Base-by-base conservation (phyloP, 179 eudicot genomes). In the Silene noctiflora region DNA sequence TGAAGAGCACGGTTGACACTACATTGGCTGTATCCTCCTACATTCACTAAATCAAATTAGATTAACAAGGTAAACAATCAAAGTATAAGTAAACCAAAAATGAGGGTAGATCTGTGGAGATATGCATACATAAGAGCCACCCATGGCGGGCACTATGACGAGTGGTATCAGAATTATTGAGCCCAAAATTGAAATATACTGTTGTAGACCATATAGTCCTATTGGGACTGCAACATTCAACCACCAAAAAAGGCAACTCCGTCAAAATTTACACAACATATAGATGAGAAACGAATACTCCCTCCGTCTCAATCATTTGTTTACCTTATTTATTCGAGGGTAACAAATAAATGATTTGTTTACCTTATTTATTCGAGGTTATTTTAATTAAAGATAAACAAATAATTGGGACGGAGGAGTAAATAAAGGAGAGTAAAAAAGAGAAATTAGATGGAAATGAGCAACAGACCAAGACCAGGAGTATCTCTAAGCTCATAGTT, bases 121-220 rank as follows among this genome's bases (percentile, higher is more conserved):
- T 42, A 61, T 75, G 75, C 99, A 92, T 85, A 95, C 97, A 84
- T 91, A 74, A 74, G 82, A 80, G 68, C 97, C 99, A 70, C 96
- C 97, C 96, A 91, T 92, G 72, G 94, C 93, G n/a, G 97, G 97
- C 77, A 93, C 96, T 71, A 95, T 86, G 66, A 95, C 93, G 3
- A 92, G 94, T 0, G 97, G 99, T 39, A 92, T 85, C 35, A 92
- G 85, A 76, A 95, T 84, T 83, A 95, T 78, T n/a, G 99, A 95
- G 64, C 97, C 97, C 87, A 92, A 77, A 51, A 93, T 89, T 27
- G 99, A 95, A 60, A 92, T 65, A 82, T 82, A 95, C 84, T 95
- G 99, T 76, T 95, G 99, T 39, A 95, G 62, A 31, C 99, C 98
- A 75, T 94, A 92, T 12, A 94, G 77, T 33, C 99, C 95, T 63